Evolutionary conservation across 495 filamentous ascomycete genomes (phyloP), one percentile per base, ranked within the genome.

Genomic region (Trichocladium antarcticum): DNA sequence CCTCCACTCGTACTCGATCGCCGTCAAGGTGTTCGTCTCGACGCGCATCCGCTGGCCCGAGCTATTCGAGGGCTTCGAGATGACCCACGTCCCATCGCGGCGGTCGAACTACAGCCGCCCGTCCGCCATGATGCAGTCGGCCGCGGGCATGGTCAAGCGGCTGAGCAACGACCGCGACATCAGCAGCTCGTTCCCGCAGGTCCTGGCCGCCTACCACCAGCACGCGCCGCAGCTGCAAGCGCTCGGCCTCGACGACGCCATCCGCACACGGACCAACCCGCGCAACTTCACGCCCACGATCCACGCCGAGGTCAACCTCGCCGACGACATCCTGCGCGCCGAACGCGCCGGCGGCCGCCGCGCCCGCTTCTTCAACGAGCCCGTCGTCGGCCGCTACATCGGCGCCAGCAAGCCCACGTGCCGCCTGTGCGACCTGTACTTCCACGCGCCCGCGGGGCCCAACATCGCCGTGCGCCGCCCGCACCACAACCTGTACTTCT

Each of bases 401-500:
- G 61, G 61, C 35, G 40, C 41, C 12, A 59, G 56, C 49, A 64
- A 64, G 38, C 61, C 58, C 14, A 59, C 57, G 4, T 64, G 61
- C 49, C 34, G 45, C 22, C 40, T 64, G 5, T 64, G 61, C 44
- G 28, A 55, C 19, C 42, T 53, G 19, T 62, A 57, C 44, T 62
- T 64, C 37, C 41, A 45, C 1, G 24, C 38, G 1, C 50, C 49
- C 20, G 5, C 35, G 42, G 0, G 5, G 5, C 40, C 47, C 3
- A 37, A 40, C 14, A 24, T 61, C 6, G 28, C 53, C 28, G 16
- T 51, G 28, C 47, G 60, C 5, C 29, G 28, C 14, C 17, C 41
- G 0, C 58, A 61, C 37, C 45, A 43, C 4, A 62, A 59, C 36
- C 37, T 62, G 17, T 64, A 64, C 17, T 14, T 3, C 5, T 47